phyloP scores from a whole-genome alignment of 805 yeast genomes.

The Myxozyma kluyveri region DNA sequence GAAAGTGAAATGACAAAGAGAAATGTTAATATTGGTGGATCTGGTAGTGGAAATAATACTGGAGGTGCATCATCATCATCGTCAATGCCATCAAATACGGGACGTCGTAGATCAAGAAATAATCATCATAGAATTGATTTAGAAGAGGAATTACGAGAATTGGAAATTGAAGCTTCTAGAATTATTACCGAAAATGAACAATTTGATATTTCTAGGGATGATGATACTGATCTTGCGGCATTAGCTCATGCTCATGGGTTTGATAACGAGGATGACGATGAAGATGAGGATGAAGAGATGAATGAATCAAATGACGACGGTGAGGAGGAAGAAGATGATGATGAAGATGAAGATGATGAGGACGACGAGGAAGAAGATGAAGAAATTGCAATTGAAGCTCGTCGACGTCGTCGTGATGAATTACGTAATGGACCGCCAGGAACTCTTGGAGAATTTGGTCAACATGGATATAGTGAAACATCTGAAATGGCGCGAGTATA shows the following conservation, averaged over 20 bases:
- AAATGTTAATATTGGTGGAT: too few relatives aligned
- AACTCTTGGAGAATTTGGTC: conserved; percentile 5
- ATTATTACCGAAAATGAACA: background rate
- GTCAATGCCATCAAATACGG: background rate
- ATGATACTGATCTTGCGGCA: too few relatives aligned
- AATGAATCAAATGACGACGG: conserved; percentile 11
- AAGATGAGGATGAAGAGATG: conserved; percentile 16
- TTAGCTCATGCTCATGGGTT: conserved; percentile 21
- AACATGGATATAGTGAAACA: background rate
- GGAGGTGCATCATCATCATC: background rate
- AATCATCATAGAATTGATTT: background rate
- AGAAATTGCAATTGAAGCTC: conserved; percentile 30
- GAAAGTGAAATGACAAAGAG: too few relatives aligned
- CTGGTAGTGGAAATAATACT: too few relatives aligned
- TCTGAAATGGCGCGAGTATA: background rate
- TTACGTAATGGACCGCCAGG: background rate
- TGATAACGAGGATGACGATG: conserved; percentile 24
- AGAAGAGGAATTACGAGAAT: background rate
- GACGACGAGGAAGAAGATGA: conserved; percentile 35
- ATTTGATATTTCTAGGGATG: too few relatives aligned
- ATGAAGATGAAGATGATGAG: conserved; percentile 35
- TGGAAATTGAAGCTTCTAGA: too few relatives aligned
- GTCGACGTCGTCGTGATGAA: conserved; percentile 24
- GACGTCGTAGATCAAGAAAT: background rate
- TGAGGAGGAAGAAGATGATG: conserved; percentile 14